A percentile compares a stretch with the other conserved stretches of the same genome.
Conservation (phyloP, 2,329 filamentous ascomycete genomes). For the Diaporthe amygdali region DNA sequence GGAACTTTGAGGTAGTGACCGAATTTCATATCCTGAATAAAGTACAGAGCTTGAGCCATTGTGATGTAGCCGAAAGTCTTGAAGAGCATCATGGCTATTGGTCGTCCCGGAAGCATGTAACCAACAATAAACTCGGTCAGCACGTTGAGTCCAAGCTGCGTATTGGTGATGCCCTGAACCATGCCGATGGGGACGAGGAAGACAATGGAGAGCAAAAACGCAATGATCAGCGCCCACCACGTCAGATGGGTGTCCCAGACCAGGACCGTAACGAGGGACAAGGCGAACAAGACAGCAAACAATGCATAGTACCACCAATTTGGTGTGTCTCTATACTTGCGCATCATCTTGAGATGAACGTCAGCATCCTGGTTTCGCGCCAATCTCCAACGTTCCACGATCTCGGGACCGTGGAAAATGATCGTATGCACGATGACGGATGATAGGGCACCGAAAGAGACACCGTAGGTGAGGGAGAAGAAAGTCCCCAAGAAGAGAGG, state of each 20-base stretch:
- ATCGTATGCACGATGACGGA: slow-evolving; percentile 23
- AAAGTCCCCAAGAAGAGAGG: slow-evolving; percentile 17
- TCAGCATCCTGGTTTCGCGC: slow-evolving; percentile 27
- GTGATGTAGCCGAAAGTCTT: slow-evolving; percentile 56
- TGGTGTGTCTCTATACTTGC: slow-evolving; percentile 24
- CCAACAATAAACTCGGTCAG: slow-evolving; percentile 57
- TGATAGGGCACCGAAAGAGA: slow-evolving; percentile 18
- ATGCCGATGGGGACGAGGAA: slow-evolving; percentile 40
- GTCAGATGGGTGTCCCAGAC: slow-evolving; percentile 26
- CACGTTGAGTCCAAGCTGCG: slow-evolving; percentile 52
- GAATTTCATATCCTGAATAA: slow-evolving; percentile 47
- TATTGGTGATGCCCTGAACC: slow-evolving; percentile 39
- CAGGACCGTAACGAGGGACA: slow-evolving; percentile 23
- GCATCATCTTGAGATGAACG: slow-evolving; percentile 26
- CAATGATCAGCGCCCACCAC: slow-evolving; percentile 30
- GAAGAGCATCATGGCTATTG: slow-evolving; percentile 60
- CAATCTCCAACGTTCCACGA: slow-evolving; percentile 27
- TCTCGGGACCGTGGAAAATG: slow-evolving; percentile 32
- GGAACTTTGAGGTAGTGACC: slow-evolving; percentile 50
- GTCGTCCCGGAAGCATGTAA: slow-evolving; percentile 56
- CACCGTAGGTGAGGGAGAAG: slow-evolving; percentile 21
- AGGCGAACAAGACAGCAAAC: slow-evolving; percentile 21
- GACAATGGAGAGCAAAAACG: slow-evolving; percentile 33
- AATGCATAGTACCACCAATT: slow-evolving; percentile 27
- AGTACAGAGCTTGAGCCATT: slow-evolving; percentile 48